Evolutionary conservation across 495 filamentous ascomycete species (phyloP).

Genomic region (Penicillium pulvis): DNA sequence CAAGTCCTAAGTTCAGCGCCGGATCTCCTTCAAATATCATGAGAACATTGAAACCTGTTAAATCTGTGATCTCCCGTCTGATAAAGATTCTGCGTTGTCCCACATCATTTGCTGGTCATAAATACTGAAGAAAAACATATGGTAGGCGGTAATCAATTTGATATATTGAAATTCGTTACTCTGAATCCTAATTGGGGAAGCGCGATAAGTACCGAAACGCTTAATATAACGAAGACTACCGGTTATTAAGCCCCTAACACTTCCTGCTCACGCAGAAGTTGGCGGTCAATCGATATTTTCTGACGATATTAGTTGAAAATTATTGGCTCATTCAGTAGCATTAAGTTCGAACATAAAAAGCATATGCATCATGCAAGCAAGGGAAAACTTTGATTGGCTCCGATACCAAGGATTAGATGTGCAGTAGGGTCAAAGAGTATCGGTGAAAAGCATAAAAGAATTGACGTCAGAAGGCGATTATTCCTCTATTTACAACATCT

Average conservation of each 20-base stretch:
- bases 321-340: not conserved
- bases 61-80: no score
- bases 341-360: not conserved
- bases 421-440: not conserved
- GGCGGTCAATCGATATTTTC: not conserved
- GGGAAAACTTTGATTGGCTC: not conserved
- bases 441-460: not conserved
- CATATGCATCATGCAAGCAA: not conserved
- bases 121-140: no score
- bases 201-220: no score
- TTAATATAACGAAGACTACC: not conserved
- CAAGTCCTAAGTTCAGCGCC: no score
- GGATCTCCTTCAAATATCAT: no score
- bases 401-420: not conserved
- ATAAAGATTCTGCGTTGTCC: no score
- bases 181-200: no score
- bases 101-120: no score
- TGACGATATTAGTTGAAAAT: not conserved
- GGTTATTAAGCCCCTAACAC: not conserved
- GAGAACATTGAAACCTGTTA: no score
- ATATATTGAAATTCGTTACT: no score
- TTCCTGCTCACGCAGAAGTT: not conserved
- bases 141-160: no score
- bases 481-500: not conserved
- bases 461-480: not conserved